Evolutionary conservation across 2,329 filamentous ascomycete species (phyloP).

Genomic region (Colletotrichum nymphaeae): DNA sequence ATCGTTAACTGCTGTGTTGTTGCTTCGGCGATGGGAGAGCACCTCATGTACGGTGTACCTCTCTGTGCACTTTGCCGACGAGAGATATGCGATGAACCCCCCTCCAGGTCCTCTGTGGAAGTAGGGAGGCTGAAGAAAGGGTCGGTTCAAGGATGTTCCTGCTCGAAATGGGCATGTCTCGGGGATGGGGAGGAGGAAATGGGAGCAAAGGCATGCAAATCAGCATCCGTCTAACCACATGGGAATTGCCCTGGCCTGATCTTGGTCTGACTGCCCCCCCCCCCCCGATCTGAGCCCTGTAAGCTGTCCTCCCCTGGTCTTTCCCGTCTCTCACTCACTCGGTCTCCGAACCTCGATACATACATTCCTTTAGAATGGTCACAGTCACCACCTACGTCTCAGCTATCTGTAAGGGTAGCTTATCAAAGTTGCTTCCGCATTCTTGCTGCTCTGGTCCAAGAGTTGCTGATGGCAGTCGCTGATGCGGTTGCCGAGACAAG

Average conservation of each 20-base stretch:
- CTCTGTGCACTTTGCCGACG: neutral
- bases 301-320: neutral
- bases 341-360: constrained; percentile 5
- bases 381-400: no score
- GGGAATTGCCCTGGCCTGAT: constrained; percentile 18
- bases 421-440: neutral
- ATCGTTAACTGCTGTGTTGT: no score
- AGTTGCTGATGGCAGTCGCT: neutral
- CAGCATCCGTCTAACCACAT: constrained; percentile 6
- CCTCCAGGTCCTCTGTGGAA: neutral
- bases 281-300: neutral
- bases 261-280: neutral
- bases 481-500: neutral
- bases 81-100: constrained; percentile 27
- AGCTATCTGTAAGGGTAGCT: no score
- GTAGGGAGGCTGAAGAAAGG: constrained; percentile 24
- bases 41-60: no score
- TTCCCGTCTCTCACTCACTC: neutral
- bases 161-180: constrained; percentile 16
- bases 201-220: constrained; percentile 14
- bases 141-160: constrained; percentile 30
- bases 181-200: neutral
- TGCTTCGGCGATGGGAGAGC: no score
- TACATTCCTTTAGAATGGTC: neutral
- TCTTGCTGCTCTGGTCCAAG: neutral